Conservation (phyloP, 1,284 basidiomycete species). For the Neolentinus lepideus region DNA sequence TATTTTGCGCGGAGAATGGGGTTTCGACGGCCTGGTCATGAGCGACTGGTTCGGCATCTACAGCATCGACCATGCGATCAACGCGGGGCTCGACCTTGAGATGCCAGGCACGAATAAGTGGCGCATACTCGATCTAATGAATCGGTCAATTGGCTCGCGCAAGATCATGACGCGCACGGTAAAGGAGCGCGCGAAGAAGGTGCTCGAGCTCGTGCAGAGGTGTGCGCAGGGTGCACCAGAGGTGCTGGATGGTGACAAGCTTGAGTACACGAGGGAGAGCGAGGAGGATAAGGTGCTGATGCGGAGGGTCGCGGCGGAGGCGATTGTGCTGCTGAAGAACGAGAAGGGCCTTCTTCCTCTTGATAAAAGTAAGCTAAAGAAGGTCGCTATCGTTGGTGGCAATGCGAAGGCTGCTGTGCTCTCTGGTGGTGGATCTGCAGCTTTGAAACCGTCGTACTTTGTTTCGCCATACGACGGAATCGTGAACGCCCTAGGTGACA, state of each 20-base stretch:
- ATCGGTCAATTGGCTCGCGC: slow-evolving; percentile 44
- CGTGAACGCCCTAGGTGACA: slow-evolving; percentile 35
- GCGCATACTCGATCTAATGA: slow-evolving; percentile 48
- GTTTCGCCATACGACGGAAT: slow-evolving; percentile 70
- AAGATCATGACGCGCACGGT: slow-evolving; percentile 63
- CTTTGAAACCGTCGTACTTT: slow-evolving; percentile 67
- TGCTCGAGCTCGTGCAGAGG: slow-evolving; percentile 58
- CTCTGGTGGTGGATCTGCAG: slow-evolving; percentile 73
- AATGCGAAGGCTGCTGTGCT: slow-evolving; percentile 65
- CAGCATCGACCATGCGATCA: slow-evolving; percentile 47
- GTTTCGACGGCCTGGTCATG: slow-evolving; percentile 56
- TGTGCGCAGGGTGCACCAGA: slow-evolving; percentile 57
- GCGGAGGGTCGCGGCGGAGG: slow-evolving; percentile 53
- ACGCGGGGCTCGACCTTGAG: slow-evolving; percentile 64
- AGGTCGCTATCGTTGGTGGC: slow-evolving; percentile 70
- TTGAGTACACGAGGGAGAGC: slow-evolving; percentile 54
- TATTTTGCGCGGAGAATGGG: slow-evolving; percentile 64
- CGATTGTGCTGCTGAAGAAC: slow-evolving; percentile 75
- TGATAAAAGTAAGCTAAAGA: slow-evolving; percentile 36
- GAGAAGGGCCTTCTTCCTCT: slow-evolving; percentile 15
- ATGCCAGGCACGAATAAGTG: slow-evolving; percentile 65
- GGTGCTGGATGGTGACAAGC: slow-evolving; percentile 60
- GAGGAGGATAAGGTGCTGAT: slow-evolving; percentile 55
- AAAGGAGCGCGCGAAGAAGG: slow-evolving; percentile 59
- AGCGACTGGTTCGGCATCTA: slow-evolving; percentile 69